These are phyloP conservation scores for Neurospora sp. DNA, from an alignment of 2,329 filamentous ascomycete genomes.

Conservation along the genomic window DNA sequence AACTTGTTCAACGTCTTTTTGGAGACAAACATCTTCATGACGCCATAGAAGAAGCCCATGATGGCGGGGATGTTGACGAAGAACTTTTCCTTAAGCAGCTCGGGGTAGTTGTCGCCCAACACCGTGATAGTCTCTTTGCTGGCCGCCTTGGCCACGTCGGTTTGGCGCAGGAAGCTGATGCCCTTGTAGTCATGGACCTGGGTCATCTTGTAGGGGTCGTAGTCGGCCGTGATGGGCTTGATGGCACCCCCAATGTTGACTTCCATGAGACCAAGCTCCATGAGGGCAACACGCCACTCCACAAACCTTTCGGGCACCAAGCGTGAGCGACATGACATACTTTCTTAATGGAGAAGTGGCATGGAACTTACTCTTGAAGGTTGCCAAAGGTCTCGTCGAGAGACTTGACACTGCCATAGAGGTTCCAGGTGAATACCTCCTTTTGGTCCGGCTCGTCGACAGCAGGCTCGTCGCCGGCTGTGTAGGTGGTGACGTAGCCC, in stretches of 20 bases:
- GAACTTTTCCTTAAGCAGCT: slow-evolving; percentile 83
- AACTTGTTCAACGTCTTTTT: slow-evolving; percentile 70
- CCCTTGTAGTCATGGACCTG: slow-evolving; percentile 91
- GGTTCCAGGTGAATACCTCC: slow-evolving; percentile 80
- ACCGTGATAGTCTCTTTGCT: slow-evolving; percentile 72
- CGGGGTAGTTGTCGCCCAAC: slow-evolving; percentile 77
- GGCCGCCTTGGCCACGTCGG: slow-evolving; percentile 65
- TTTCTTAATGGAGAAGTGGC: background rate
- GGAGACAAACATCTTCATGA: slow-evolving; percentile 67
- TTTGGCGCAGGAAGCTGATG: slow-evolving; percentile 77
- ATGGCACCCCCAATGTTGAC: slow-evolving; percentile 63
- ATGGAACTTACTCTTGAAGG: slow-evolving; percentile 54
- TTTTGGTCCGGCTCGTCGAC: slow-evolving; percentile 29
- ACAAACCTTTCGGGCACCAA: slow-evolving; percentile 54
- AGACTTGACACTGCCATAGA: slow-evolving; percentile 81
- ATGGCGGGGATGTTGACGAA: slow-evolving; percentile 88
- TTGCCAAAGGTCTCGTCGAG: slow-evolving; percentile 74
- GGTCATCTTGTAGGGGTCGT: slow-evolving; percentile 81
- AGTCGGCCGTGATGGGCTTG: slow-evolving; percentile 59
- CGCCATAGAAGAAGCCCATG: slow-evolving; percentile 78
- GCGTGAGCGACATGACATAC: slow-evolving; percentile 2
- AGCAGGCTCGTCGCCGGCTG: slow-evolving; percentile 26
- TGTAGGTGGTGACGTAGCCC: slow-evolving; percentile 70
- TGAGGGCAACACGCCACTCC: slow-evolving; percentile 79
- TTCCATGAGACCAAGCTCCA: slow-evolving; percentile 74